Conservation (phyloP, 768 basidiomycete species). For the Rhodosporidiobolus odoratus region DNA sequence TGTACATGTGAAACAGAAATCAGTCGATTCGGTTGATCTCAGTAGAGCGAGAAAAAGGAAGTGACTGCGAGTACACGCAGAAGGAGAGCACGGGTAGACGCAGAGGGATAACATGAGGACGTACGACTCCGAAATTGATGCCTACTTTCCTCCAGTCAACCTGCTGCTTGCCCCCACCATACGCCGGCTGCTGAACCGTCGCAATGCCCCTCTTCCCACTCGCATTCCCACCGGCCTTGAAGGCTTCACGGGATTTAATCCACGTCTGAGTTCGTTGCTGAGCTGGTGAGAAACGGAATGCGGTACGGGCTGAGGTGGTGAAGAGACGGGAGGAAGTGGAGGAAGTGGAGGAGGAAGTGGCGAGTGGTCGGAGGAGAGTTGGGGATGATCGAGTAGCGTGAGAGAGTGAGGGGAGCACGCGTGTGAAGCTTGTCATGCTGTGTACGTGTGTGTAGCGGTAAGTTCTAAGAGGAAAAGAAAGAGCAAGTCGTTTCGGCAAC, state of each 20-base stretch:
- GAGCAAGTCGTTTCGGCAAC: no score
- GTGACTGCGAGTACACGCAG: no score
- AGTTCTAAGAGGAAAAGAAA: no score
- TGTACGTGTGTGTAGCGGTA: no score
- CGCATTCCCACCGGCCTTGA: neutral
- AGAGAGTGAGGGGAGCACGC: neutral
- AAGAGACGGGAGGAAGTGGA: neutral
- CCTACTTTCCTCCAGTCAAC: slow-evolving; percentile 1
- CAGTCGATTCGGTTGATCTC: no score
- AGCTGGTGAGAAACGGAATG: neutral
- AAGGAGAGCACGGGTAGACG: neutral
- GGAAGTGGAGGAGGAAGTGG: neutral
- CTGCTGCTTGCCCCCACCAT: neutral
- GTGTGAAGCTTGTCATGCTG: neutral
- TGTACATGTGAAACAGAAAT: neutral
- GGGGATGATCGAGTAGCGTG: neutral
- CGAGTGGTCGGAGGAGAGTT: neutral
- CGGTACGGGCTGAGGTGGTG: neutral
- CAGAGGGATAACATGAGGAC: neutral
- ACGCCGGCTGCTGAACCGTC: neutral
- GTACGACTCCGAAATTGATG: neutral
- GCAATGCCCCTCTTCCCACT: neutral
- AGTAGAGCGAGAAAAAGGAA: no score
- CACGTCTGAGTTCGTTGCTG: neutral
- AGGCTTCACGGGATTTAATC: neutral